phyloP scores from a whole-genome alignment of 2,329 filamentous ascomycete genomes.

The Diaporthe sp. region DNA sequence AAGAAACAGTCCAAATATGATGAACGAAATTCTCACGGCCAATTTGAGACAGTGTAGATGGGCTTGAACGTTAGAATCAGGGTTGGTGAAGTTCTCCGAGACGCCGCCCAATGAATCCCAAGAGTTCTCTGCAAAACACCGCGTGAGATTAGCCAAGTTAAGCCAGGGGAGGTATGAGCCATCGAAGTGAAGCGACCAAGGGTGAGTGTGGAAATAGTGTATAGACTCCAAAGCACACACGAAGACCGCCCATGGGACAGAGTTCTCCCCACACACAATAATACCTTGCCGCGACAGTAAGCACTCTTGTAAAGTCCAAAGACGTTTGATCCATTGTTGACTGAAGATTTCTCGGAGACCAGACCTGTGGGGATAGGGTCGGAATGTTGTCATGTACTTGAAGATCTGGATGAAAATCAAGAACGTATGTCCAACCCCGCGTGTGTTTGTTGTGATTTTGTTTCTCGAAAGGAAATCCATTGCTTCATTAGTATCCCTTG shows the following conservation, averaged over 20 bases:
- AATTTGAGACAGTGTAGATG: not conserved
- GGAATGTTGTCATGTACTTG: too few relatives aligned
- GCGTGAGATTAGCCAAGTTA: not conserved
- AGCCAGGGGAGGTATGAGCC: not conserved
- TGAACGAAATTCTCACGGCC: not conserved
- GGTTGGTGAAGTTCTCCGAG: not conserved
- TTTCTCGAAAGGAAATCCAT: not conserved
- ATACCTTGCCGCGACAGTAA: not conserved
- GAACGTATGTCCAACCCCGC: not conserved
- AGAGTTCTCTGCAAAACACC: not conserved
- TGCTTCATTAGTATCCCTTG: not conserved
- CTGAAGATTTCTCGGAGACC: not conserved
- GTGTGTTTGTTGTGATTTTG: not conserved
- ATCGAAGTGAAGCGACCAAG: not conserved
- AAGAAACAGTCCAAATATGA: too few relatives aligned
- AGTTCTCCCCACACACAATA: not conserved
- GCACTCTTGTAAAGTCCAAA: not conserved
- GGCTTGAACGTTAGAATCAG: not conserved
- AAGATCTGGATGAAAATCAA: not conserved
- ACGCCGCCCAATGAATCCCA: rapidly evolving
- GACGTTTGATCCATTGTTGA: not conserved
- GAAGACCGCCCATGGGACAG: not conserved
- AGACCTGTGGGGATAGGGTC: not conserved
- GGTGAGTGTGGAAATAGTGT: not conserved
- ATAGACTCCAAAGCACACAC: not conserved